Percentiles rank a stretch among this genome's conserved stretches.
Conservation (phyloP, 2,329 filamentous ascomycete genomes). For the Cladosporium sphaerospermum region DNA sequence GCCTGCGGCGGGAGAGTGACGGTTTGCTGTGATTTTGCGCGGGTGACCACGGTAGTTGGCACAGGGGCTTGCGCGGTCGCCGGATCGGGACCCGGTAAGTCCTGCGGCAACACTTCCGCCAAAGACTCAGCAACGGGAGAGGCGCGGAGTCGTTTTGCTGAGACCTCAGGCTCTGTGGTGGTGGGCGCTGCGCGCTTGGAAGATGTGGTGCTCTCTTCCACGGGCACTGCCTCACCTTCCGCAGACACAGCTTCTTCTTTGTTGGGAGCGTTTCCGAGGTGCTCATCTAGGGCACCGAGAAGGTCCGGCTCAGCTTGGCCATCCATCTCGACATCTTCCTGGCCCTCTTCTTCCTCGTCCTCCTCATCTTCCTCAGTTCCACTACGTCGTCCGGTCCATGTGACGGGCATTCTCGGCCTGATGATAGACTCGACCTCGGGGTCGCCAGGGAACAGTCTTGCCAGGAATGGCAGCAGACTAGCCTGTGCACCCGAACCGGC, state of each 20-base stretch:
- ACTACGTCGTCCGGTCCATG: conserved; percentile 22
- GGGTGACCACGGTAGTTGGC: conserved; percentile 9
- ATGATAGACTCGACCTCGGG: conserved; percentile 67
- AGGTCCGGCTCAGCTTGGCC: neutral
- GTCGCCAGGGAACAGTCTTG: conserved; percentile 57
- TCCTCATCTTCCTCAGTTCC: conserved; percentile 14
- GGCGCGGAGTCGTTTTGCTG: conserved; percentile 20
- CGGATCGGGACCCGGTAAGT: conserved; percentile 13
- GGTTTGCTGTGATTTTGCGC: conserved; percentile 4
- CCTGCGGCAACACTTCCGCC: neutral
- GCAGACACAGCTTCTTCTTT: neutral
- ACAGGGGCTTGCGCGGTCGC: conserved; percentile 4
- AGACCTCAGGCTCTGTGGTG: conserved; percentile 4
- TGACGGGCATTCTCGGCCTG: conserved; percentile 42
- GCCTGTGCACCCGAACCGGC: conserved; percentile 40
- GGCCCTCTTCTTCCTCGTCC: conserved; percentile 11
- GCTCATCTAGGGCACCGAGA: conserved; percentile 5
- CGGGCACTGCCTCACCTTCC: neutral
- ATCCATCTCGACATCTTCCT: conserved; percentile 9
- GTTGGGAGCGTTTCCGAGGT: neutral
- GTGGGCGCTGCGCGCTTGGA: conserved; percentile 9
- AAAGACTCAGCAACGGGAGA: conserved; percentile 14
- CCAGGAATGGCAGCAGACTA: conserved; percentile 75
- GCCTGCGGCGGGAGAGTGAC: conserved; percentile 4
- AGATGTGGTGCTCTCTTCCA: neutral